These are phyloP conservation scores for Amylocarpus encephaloides DNA, from an alignment of 2,329 filamentous ascomycete genomes.

Conservation along the genomic window DNA sequence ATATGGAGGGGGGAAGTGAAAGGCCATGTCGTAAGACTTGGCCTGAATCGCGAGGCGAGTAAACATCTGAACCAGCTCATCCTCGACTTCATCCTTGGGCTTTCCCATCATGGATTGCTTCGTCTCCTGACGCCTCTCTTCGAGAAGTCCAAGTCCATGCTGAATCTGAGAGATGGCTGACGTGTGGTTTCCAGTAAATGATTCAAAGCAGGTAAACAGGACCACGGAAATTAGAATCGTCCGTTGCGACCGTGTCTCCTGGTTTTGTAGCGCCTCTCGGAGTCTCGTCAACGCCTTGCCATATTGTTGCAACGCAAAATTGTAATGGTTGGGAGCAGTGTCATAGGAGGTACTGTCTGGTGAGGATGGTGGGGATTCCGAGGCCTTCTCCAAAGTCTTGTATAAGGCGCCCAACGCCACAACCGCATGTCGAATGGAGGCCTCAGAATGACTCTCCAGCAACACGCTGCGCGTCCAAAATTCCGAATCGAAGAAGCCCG, in stretches of 20 bases:
- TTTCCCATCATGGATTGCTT: constrained; percentile 27
- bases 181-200: constrained; percentile 57
- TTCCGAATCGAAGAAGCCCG: constrained; percentile 59
- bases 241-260: constrained; percentile 40
- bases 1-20: constrained; percentile 57
- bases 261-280: constrained; percentile 38
- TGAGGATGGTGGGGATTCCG: constrained; percentile 40
- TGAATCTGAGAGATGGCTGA: constrained; percentile 58
- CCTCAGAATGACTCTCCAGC: constrained; percentile 55
- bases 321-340: constrained; percentile 46
- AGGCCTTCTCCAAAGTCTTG: constrained; percentile 56
- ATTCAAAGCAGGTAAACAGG: constrained; percentile 62
- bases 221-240: constrained; percentile 59
- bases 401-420: constrained; percentile 61
- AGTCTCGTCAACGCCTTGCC: constrained; percentile 49
- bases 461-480: constrained; percentile 61
- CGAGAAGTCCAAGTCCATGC: constrained; percentile 48
- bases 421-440: constrained; percentile 58
- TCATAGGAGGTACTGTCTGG: constrained; percentile 31
- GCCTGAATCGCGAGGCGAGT: constrained; percentile 58
- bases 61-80: constrained; percentile 58
- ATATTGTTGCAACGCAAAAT: constrained; percentile 55
- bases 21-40: constrained; percentile 63
- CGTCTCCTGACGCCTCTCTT: constrained; percentile 44
- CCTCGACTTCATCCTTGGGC: constrained; percentile 28